Evolutionary conservation across 176 grass and related monocot species (phyloP), one percentile per base, ranked within the genome.

Genomic region (Lolium rigidum): DNA sequence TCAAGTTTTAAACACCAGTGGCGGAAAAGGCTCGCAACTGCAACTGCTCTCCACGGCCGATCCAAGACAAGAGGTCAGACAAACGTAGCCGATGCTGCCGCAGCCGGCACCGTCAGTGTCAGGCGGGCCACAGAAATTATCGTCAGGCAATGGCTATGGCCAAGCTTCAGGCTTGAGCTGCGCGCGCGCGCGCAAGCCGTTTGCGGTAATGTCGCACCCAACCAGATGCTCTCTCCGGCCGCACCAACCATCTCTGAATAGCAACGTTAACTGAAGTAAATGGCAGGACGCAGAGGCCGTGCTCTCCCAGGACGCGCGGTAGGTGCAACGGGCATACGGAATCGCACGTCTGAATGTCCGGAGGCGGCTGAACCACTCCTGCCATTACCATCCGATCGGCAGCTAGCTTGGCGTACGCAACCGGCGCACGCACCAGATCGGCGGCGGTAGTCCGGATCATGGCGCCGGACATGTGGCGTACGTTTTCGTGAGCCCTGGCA

Each of bases 321-420:
- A 74, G 71, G 71, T 74, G 71, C 71, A 74, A 74, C 71, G 71
- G 71, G 13, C 41, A 72, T 72, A 22, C 69, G 41, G 69, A 9
- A 71, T 3, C 70, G 70, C 13, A 2, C 44, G 44, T 50, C 70
- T 24, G 70, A 28, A 74, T 50, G 70, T 49, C 70, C 15, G 41
- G 41, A 10, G 39, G 39, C 69, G 69, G 41, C 38, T 44, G 38
- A 71, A 9, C 68, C 26, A 44, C 67, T n/a, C 0, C 69, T 12
- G 57, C 57, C 68, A 5, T 71, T 21, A 15, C 24, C 62, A 0
- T 18, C 52, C 26, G 17, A 44, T n/a, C 68, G 10, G 18, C 68
- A 46, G 39, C 9, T 46, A 28, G 26, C 26, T 28, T 71, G 68
- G 11, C n/a, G 67, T 46, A 22, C 68, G 18, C 9, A 41, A 73